These are phyloP conservation scores for Alternaria panax DNA, from an alignment of 2,329 filamentous ascomycete species.

Conservation along the genomic window DNA sequence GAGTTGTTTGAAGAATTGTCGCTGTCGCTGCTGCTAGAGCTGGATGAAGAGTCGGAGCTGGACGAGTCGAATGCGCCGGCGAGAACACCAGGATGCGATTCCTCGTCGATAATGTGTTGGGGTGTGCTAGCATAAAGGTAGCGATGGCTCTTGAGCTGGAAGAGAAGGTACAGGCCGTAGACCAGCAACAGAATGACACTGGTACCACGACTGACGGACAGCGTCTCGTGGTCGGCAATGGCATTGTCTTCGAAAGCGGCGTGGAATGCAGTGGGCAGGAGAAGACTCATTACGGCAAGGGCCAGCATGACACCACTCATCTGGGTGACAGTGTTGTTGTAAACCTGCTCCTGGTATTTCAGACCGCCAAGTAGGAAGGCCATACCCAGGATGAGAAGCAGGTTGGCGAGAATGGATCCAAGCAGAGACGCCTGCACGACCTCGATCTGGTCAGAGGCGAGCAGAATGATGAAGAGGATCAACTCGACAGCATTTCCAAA, in stretches of 20 bases:
- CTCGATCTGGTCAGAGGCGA: conserved; percentile 74
- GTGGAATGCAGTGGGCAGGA: conserved; percentile 92
- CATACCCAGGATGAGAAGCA: conserved; percentile 91
- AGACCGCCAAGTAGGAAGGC: conserved; percentile 86
- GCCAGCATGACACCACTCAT: conserved; percentile 95
- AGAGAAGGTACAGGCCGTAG: conserved; percentile 83
- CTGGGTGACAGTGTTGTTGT: conserved; percentile 93
- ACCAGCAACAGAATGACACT: conserved; percentile 85
- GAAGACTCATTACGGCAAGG: conserved; percentile 86
- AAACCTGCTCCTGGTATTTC: conserved; percentile 89
- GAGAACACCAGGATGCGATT: conserved; percentile 83
- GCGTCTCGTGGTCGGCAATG: conserved; percentile 72
- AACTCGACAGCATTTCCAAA: conserved; percentile 62
- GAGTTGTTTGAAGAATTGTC: conserved; percentile 69
- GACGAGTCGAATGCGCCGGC: conserved; percentile 82
- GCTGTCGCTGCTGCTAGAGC: conserved; percentile 63
- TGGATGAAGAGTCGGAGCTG: conserved; percentile 59
- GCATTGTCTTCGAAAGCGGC: conserved; percentile 74
- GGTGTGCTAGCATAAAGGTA: conserved; percentile 93
- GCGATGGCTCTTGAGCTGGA: conserved; percentile 89
- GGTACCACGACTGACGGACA: conserved; percentile 88
- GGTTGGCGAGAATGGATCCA: conserved; percentile 87
- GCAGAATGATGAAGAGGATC: conserved; percentile 58
- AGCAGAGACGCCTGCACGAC: conserved; percentile 91
- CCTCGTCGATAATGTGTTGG: conserved; percentile 90